Percentiles rank a stretch among this genome's conserved stretches.
Conservation (phyloP, 2,329 filamentous ascomycete genomes). For the Botryotinia calthae region DNA sequence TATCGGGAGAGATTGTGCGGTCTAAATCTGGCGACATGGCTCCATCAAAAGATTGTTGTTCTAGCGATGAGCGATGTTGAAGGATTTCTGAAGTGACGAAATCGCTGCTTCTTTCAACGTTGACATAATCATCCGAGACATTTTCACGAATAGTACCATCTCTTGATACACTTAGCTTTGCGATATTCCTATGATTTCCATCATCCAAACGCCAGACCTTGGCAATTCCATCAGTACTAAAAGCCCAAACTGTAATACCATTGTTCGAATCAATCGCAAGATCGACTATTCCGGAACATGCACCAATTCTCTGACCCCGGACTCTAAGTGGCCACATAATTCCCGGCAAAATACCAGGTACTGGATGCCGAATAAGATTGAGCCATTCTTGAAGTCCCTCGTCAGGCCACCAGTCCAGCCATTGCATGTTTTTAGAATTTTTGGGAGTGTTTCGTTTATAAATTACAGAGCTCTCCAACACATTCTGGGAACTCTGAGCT, state of each 20-base stretch:
- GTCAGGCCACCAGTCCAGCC: constrained; percentile 44
- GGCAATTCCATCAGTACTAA: constrained; percentile 45
- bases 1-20: constrained; percentile 16
- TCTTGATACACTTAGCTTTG: constrained; percentile 28
- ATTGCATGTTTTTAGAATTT: constrained; percentile 29
- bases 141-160: constrained; percentile 37
- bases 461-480: constrained; percentile 20
- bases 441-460: constrained; percentile 15
- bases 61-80: not conserved
- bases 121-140: constrained; percentile 25
- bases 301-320: constrained; percentile 49
- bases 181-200: constrained; percentile 23
- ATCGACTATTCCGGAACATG: constrained; percentile 47
- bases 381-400: constrained; percentile 40
- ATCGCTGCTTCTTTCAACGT: constrained; percentile 17
- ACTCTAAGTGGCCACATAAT: constrained; percentile 50
- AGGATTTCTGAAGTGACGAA: constrained; percentile 6
- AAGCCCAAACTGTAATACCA: constrained; percentile 52
- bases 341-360: constrained; percentile 30
- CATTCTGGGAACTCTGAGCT: constrained; percentile 29
- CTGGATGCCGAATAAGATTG: constrained; percentile 31
- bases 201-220: constrained; percentile 47
- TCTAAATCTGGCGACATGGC: constrained; percentile 25
- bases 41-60: constrained; percentile 32
- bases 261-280: constrained; percentile 47